Base-by-base conservation (phyloP, 2,329 filamentous ascomycete genomes). In the Arthrobotrys megalospora region DNA sequence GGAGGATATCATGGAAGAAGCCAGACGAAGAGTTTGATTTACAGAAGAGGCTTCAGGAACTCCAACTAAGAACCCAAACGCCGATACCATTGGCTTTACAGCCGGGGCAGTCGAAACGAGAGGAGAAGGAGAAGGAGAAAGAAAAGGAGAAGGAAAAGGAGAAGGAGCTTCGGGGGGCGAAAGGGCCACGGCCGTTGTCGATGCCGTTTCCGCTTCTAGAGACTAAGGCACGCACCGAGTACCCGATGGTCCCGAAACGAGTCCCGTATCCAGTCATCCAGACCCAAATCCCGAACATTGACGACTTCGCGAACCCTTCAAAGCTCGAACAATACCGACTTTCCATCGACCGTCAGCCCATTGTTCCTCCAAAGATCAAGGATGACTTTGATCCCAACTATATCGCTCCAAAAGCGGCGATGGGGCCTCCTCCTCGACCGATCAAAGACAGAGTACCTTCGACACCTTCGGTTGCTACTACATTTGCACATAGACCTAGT, bases 371-470 rank as follows among this genome's bases (percentile, higher is more conserved):
- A 8, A 78, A 78, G 60, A 78, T 78, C 28, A 78, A 64, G 45
- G 67, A 78, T 53, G 75, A 72, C 5, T 72, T 72, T 11, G 75
- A 78, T 43, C 75, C 75, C 28, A 78, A 68, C 21, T 78, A 78
- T 21, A 63, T 48, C 0, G 32, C 63, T 5, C 67, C 75, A 5
- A 36, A 53, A 19, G 47, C 45, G 6, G 12, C 14, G 11, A 55
- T 64, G 19, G 41, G 47, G 8, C 72, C 63, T 70, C 60, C 63
- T 71, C 55, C 55, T 19, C 62, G 55, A 62, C 80, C 65, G 58
- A 78, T 64, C 55, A 82, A 43, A 82, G 84, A 38, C 80, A 83
- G 60, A 81, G 80, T 69, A 19, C n/a, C 32, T 11, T 70, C 76
- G 32, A 48, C 36, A 14, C 43, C 43, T 11, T 55, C 67, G 7